Base-by-base conservation (phyloP, 1,139 yeast genomes). In the Pichia sp. region DNA sequence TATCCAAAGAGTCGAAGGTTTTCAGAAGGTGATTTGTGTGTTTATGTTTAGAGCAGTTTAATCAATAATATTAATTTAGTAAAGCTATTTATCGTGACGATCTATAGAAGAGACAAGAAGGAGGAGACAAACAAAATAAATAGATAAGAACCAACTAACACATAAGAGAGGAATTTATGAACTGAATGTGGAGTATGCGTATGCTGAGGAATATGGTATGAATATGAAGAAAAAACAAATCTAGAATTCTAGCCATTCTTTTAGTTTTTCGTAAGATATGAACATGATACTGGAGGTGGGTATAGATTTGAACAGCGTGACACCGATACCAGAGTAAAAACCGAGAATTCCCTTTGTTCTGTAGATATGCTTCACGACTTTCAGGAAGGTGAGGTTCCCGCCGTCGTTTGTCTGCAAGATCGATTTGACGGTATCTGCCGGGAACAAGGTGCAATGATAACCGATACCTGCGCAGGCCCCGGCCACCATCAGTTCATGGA, bases 281-380 rank as follows among this genome's bases (percentile, higher is more conserved):
- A 92, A 92, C 46, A 92, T 89, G 36, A 86, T 76, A 2, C 97
- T 97, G 64, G 90, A 89, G 1, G 97, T 91, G 0, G 98, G 98
- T 0, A 89, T 81, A 0, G 97, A 91, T 64, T 97, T 79, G 4
- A 83, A 64, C 58, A 90, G 71, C 0, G 98, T 91, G 55, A 92
- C 85, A 0, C 95, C 90, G 58, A 92, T 75, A 1, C 98, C 98
- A 60, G 87, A 81, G 66, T 92, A 92, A 55, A 92, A 80, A 8
- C 87, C 91, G 24, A 73, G 63, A 2, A 90, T 53, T 0, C 93
- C 93, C 2, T 87, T 75, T 54, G 73, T 67, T 41, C 68, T 60
- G 66, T 74, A 71, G 58, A 83, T 71, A 44, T 64, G 66, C 51
- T 63, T 65, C 5, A 72, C 74, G 24, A 79, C 79, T 31, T 62